Evolutionary conservation across 129 eudicot genomes (phyloP).

Genomic region (Lactuca sativa): DNA sequence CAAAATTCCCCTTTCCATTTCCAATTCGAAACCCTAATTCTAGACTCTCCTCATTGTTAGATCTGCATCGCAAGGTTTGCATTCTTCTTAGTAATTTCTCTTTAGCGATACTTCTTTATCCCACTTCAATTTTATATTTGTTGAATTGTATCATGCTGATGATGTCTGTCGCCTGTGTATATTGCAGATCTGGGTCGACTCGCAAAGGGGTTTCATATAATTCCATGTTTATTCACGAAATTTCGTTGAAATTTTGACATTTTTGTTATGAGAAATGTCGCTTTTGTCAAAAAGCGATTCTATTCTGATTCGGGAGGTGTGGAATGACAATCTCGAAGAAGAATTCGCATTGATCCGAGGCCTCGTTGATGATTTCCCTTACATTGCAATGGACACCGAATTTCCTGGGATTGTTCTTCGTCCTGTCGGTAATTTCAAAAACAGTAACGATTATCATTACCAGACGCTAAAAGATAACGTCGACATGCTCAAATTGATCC

Average conservation of each 20-base stretch:
- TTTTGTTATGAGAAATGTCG: constrained; percentile 50
- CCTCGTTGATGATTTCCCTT: constrained; percentile 64
- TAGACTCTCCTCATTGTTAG: constrained; percentile 11
- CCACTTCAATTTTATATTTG: background rate
- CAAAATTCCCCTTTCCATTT: constrained; percentile 15
- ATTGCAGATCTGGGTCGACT: constrained; percentile 25
- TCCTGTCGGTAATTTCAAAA: constrained; percentile 72
- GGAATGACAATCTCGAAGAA: constrained; percentile 70
- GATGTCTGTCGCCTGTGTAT: background rate
- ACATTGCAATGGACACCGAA: constrained; percentile 86
- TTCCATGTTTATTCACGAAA: background rate
- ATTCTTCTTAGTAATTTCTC: background rate
- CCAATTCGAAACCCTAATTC: constrained; percentile 37
- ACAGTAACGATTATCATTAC: constrained; percentile 64
- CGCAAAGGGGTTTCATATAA: background rate
- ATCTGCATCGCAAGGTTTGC: constrained; percentile 26
- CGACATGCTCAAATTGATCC: constrained; percentile 75
- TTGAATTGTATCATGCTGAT: background rate
- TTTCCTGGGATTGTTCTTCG: constrained; percentile 82
- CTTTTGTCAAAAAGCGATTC: constrained; percentile 63
- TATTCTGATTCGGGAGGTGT: constrained; percentile 77
- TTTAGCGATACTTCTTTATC: background rate
- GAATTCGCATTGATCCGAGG: constrained; percentile 67
- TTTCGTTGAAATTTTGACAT: background rate
- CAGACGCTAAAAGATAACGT: constrained; percentile 77